Base-by-base conservation (phyloP, 768 basidiomycete species). In the Goffeauzyma gilvescens region DNA sequence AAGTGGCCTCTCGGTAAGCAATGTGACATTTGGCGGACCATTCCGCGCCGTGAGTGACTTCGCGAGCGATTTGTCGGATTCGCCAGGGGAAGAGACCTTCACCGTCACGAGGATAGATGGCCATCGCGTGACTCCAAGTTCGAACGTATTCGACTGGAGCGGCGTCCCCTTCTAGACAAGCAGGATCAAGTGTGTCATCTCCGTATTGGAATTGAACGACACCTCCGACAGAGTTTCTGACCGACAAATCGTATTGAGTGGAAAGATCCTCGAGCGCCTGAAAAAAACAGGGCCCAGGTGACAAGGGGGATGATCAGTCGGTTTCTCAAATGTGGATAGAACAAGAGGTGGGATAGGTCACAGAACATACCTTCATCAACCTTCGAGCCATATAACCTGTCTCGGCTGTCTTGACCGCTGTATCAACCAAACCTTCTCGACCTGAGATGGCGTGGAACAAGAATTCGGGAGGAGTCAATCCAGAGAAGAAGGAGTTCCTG, bases 371-470 rank as follows among this genome's bases (percentile, higher is more conserved):
- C 62, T 99, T 99, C 93, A 99, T 96, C 48, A 99, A 65, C 44
- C 93, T 82, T 38, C 93, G 76, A 58, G 90, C 86, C 90, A 99
- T 98, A 67, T 99, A 99, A 31, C 93, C 93, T 1, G 93, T 98
- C 65, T 98, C 93, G 12, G 93, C 93, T 0, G 93, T 99, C 67
- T 99, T 99, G 65, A 99, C 93, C 20, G 93, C 93, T 0, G 93
- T 99, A 67, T 99, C 93, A 56, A 99, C 90, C 40, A 99, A 66
- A 65, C 93, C 93, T 67, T 96, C 93, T 55, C 93, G 79, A 45
- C 93, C 93, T 12, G 89, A 93, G 53, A 98, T 95, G 42, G 93
- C 93, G 65, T 99, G 93, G 70, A 96, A 96, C 41, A 98, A 62
- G 68, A 99, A 99, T 58, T 99, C 93, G 14, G 89, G 89, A 0